Conservation (phyloP, 805 yeast species). For the Barnettozyma vustinii region DNA sequence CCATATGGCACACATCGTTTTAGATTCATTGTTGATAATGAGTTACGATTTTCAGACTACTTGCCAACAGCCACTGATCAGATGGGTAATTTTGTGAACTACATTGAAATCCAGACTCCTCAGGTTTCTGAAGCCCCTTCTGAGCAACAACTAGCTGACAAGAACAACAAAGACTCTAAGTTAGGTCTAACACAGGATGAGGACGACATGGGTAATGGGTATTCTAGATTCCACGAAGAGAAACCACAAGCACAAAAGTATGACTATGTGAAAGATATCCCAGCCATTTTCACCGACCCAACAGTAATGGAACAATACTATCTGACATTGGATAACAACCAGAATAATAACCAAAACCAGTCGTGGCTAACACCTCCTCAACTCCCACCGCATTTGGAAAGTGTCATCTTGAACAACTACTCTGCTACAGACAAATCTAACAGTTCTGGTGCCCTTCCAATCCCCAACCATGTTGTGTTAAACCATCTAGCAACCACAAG, state of each 20-base stretch:
- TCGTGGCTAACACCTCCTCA: conserved; percentile 84
- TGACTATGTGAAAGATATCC: conserved; percentile 61
- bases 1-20: conserved; percentile 93
- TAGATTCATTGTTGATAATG: conserved; percentile 91
- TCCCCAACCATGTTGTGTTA: conserved; percentile 91
- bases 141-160: conserved; percentile 25
- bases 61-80: conserved; percentile 97
- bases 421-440: conserved; percentile 60
- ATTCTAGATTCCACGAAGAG: conserved; percentile 68
- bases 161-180: conserved; percentile 44
- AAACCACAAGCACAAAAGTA: conserved; percentile 27
- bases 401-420: conserved; percentile 81
- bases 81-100: conserved; percentile 92
- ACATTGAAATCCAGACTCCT: conserved; percentile 59
- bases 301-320: conserved; percentile 85
- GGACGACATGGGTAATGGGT: conserved; percentile 81
- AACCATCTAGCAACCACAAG: conserved; percentile 95
- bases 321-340: conserved; percentile 66
- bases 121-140: conserved; percentile 32
- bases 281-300: conserved; percentile 81
- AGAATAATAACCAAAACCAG: conserved; percentile 53
- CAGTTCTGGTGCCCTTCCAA: conserved; percentile 82
- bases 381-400: conserved; percentile 93
- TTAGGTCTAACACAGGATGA: conserved; percentile 61
- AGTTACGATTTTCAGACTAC: conserved; percentile 78